A percentile compares a stretch with the other conserved stretches of the same genome.
Evolutionary conservation across 2,329 filamentous ascomycete genomes (phyloP).

Genomic region (Waltergamsia citrina): DNA sequence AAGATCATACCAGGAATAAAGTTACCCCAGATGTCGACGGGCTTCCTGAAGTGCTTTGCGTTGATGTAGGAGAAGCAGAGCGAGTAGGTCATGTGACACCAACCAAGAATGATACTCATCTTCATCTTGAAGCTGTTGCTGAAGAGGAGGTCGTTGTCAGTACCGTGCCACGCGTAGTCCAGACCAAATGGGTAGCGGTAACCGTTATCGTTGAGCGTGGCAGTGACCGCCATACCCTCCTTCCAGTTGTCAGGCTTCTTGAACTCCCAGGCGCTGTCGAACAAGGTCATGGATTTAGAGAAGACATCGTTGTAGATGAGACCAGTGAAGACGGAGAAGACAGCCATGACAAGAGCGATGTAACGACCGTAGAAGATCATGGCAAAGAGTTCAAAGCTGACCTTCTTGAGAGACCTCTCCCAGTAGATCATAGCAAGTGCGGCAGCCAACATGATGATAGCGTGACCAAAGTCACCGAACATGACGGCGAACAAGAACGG

Average conservation of each 20-base stretch:
- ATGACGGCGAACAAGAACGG: conserved; percentile 99
- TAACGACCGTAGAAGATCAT: conserved; percentile 99
- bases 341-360: conserved; percentile 95
- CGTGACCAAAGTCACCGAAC: conserved; percentile 97
- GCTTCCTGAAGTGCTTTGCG: conserved; percentile 86
- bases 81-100: conserved; percentile 98
- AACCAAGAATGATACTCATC: conserved; percentile 88
- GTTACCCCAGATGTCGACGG: conserved; percentile 94
- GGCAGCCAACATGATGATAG: conserved; percentile 75
- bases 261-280: conserved; percentile 85
- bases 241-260: conserved; percentile 57
- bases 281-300: conserved; percentile 84
- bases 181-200: conserved; percentile 94
- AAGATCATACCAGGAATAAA: conserved; percentile 94
- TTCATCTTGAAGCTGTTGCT: conserved; percentile 99
- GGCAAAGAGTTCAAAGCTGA: conserved; percentile 84
- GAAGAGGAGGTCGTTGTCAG: conserved; percentile 91
- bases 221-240: conserved; percentile 53
- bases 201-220: conserved; percentile 52
- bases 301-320: conserved; percentile 97
- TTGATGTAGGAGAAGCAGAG: conserved; percentile 90
- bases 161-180: conserved; percentile 93
- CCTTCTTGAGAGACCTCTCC: conserved; percentile 88
- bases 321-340: conserved; percentile 95
- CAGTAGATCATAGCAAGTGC: conserved; percentile 92